phyloP scores from a whole-genome alignment of 2,329 filamentous ascomycete species.

The Epichloe sibirici region DNA sequence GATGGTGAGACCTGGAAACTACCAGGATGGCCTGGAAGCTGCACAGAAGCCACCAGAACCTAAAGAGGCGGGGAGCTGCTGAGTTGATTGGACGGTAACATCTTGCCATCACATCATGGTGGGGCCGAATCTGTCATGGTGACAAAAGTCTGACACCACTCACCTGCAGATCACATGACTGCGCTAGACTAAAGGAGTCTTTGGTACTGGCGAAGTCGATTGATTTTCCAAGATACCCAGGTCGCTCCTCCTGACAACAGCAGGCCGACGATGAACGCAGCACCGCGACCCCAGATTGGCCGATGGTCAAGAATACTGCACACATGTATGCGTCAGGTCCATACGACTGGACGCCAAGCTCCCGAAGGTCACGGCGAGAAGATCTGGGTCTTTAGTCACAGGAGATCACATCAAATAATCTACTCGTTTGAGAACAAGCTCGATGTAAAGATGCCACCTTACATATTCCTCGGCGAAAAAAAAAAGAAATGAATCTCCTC shows the following conservation, averaged over 20 bases:
- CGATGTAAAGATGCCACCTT: constrained; percentile 25
- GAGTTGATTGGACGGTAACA: constrained; percentile 11
- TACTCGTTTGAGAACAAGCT: constrained; percentile 37
- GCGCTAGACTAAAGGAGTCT: constrained; percentile 1
- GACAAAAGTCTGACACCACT: background rate
- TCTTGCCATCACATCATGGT: constrained; percentile 18
- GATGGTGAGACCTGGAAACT: constrained; percentile 9
- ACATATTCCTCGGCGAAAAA: background rate
- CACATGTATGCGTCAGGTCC: constrained; percentile 29
- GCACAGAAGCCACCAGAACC: constrained; percentile 21
- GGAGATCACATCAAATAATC: constrained; percentile 37
- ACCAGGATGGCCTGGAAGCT: constrained; percentile 14
- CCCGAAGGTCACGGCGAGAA: constrained; percentile 39
- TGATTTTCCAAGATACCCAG: constrained; percentile 8
- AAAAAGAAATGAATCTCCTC: background rate
- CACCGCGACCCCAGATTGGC: constrained; percentile 22
- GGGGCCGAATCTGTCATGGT: background rate
- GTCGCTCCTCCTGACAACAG: constrained; percentile 7
- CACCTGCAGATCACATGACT: constrained; percentile 13
- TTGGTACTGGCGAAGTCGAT: background rate
- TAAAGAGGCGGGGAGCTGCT: constrained; percentile 11
- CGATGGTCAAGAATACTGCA: constrained; percentile 31
- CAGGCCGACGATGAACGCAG: constrained; percentile 25
- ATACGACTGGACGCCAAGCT: constrained; percentile 15
- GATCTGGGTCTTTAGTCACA: constrained; percentile 43